A percentile compares a stretch with the other conserved stretches of the same genome.
These are phyloP conservation scores for Ephemerocybe angulata DNA, from an alignment of 768 basidiomycete genomes.

Conservation along the genomic window DNA sequence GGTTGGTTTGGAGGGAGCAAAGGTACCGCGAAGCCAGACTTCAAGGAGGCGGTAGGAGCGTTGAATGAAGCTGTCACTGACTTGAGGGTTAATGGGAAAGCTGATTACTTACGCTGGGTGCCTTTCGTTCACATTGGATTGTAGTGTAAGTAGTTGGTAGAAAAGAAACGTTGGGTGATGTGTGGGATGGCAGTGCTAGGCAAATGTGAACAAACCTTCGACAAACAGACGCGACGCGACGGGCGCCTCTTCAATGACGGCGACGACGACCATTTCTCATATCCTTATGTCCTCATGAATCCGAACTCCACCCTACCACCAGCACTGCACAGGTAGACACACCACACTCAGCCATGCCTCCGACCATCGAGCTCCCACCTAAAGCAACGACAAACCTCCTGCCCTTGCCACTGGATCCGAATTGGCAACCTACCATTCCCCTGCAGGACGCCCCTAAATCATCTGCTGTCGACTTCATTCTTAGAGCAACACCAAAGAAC, in stretches of 20 bases:
- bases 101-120: slow-evolving; percentile 3
- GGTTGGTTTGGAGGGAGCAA: background rate
- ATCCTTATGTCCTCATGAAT: background rate
- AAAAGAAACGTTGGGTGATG: too few relatives aligned
- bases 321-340: too few relatives aligned
- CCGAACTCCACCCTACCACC: background rate
- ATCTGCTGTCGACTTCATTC: background rate
- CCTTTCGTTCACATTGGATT: slow-evolving; percentile 12
- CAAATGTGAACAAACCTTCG: too few relatives aligned
- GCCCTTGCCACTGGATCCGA: background rate
- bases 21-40: background rate
- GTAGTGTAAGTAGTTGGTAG: too few relatives aligned
- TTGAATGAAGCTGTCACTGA: background rate
- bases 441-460: background rate
- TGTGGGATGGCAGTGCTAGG: too few relatives aligned
- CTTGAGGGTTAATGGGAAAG: background rate
- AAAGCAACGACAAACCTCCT: background rate
- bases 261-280: too few relatives aligned
- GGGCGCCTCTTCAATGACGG: too few relatives aligned
- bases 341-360: background rate
- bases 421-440: background rate
- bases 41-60: background rate
- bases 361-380: background rate
- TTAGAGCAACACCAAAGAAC: slow-evolving; percentile 7
- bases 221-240: too few relatives aligned